Conservation (phyloP, 192 early-diverging fungal species). For the Coemansia sp. region DNA sequence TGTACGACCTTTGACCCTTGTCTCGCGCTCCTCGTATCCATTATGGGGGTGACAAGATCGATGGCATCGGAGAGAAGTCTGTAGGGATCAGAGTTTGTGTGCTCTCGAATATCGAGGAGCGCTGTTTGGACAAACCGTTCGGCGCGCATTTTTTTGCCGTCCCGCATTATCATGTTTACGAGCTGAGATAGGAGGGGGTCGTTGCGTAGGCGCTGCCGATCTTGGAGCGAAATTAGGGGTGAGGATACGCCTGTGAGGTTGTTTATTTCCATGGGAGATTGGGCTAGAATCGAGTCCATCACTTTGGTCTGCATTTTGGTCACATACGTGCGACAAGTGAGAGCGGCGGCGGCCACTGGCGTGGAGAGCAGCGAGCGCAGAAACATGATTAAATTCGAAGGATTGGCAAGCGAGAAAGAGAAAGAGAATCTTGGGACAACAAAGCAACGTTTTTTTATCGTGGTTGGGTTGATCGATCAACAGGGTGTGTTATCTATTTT, state of each 20-base stretch:
- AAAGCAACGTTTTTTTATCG: too few species aligned
- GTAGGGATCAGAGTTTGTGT: slow-evolving; percentile 66
- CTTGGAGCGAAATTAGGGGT: slow-evolving; percentile 26
- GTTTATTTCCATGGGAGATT: slow-evolving; percentile 25
- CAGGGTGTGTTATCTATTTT: background rate
- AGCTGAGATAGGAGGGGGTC: slow-evolving; percentile 73
- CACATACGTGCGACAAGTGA: slow-evolving; percentile 17
- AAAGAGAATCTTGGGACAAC: too few species aligned
- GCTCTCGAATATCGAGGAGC: slow-evolving; percentile 61
- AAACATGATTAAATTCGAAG: background rate
- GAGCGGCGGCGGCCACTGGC: background rate
- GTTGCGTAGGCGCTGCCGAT: slow-evolving; percentile 42
- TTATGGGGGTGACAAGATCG: slow-evolving; percentile 67
- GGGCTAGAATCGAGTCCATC: slow-evolving; percentile 5
- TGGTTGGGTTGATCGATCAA: too few species aligned
- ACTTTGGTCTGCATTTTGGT: slow-evolving; percentile 22
- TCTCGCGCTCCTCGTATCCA: slow-evolving; percentile 68
- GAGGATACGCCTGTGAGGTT: slow-evolving; percentile 13
- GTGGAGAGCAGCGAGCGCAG: slow-evolving; percentile 11
- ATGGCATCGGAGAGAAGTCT: slow-evolving; percentile 67
- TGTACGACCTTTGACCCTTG: slow-evolving; percentile 81
- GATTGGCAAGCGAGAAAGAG: too few species aligned
- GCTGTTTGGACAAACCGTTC: slow-evolving; percentile 65
- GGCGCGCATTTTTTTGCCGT: slow-evolving; percentile 85
- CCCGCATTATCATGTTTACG: slow-evolving; percentile 88